Evolutionary conservation across 164 flowering plant genomes (phyloP).

Genomic region (Sedum album): DNA sequence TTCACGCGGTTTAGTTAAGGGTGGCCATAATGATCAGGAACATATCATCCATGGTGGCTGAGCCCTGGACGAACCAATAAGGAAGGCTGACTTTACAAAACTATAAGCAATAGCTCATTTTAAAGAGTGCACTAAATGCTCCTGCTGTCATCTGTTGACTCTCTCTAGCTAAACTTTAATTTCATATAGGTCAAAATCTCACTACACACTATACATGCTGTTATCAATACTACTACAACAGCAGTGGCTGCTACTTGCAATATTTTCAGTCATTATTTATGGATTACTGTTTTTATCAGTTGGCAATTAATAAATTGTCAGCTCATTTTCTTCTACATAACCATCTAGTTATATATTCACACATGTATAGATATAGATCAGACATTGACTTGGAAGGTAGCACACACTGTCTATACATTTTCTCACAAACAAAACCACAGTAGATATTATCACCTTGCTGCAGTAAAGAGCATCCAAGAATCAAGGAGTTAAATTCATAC

Average conservation of each 20-base stretch:
- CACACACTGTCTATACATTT: background rate
- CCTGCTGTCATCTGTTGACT: constrained; percentile 2
- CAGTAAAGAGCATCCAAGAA: background rate
- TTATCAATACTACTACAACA: too few relatives aligned
- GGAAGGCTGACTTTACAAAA: background rate
- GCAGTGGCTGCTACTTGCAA: background rate
- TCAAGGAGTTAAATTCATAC: background rate
- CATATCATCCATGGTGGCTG: constrained; percentile 1
- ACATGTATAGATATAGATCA: background rate
- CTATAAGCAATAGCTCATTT: background rate
- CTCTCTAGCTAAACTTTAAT: background rate
- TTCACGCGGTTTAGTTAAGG: constrained; percentile 3
- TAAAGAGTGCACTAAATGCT: background rate
- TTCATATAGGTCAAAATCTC: background rate
- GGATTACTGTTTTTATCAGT: background rate
- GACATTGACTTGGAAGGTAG: background rate
- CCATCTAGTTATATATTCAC: background rate
- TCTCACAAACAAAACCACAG: background rate
- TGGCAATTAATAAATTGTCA: background rate
- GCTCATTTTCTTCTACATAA: background rate
- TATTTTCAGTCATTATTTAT: background rate
- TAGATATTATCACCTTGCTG: background rate
- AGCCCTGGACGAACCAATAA: background rate
- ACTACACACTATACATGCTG: background rate
- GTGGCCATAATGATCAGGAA: background rate